Percentiles rank a stretch among this genome's conserved stretches.
phyloP scores from a whole-genome alignment of 2,329 filamentous ascomycete species.

The Colletotrichum ledebouriae region DNA sequence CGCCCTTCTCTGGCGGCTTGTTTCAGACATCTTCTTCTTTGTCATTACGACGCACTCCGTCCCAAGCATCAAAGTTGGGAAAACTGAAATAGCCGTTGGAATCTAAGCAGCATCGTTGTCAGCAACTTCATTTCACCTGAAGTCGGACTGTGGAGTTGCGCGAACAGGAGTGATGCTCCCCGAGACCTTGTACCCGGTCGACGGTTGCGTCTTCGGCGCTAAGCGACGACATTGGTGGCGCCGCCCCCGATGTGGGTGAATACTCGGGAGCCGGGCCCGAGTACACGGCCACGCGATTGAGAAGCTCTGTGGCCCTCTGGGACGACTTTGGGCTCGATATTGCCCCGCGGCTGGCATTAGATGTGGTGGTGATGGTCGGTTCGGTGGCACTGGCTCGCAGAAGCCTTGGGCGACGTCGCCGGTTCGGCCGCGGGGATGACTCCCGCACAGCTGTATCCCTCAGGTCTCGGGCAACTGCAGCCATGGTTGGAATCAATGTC shows the following conservation, averaged over 20 bases:
- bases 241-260: conserved; percentile 47
- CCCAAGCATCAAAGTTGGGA: conserved; percentile 79
- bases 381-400: conserved; percentile 69
- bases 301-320: conserved; percentile 66
- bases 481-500: conserved; percentile 13
- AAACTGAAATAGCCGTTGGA: conserved; percentile 76
- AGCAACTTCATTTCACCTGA: neutral
- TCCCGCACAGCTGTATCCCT: conserved; percentile 48
- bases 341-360: conserved; percentile 65
- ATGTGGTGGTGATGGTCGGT: conserved; percentile 67
- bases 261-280: conserved; percentile 47
- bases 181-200: conserved; percentile 37
- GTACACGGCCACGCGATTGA: conserved; percentile 66
- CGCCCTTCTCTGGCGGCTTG: conserved; percentile 33
- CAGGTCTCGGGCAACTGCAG: conserved; percentile 34
- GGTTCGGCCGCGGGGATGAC: conserved; percentile 55
- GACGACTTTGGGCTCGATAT: conserved; percentile 63
- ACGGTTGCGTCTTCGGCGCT: conserved; percentile 53
- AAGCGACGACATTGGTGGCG: conserved; percentile 52
- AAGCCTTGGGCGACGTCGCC: conserved; percentile 64
- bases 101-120: conserved; percentile 27
- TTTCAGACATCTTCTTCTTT: conserved; percentile 50
- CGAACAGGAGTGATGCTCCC: conserved; percentile 35
- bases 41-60: conserved; percentile 59
- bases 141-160: neutral